Base-by-base conservation (phyloP, 257 asterid genomes). In the Salvia splendens region DNA sequence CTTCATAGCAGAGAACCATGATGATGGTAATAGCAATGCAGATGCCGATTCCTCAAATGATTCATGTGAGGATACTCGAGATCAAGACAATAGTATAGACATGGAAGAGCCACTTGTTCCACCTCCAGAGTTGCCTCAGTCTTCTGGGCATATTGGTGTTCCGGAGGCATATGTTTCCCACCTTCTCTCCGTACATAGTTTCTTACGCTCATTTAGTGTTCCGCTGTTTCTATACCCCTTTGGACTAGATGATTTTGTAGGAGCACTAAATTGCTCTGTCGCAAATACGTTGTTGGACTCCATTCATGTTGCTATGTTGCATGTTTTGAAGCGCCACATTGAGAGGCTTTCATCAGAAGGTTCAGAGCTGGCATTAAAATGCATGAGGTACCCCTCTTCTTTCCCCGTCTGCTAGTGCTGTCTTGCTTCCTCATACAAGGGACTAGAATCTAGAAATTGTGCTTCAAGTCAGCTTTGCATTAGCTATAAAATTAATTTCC, bases 221-320 rank as follows among this genome's bases (percentile, higher is more conserved):
- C 83, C 78, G 15, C 83, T 91, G 72, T 91, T 84, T 75, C 78
- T 91, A 67, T 80, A 84, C 75, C 95, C 98, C 61, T 91, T 91
- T 74, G 88, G 83, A 59, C 75, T 91, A 75, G 95, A 91, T 83
- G 98, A 91, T 50, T 88, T 91, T 84, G 98, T 91, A 78, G 98
- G 98, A 47, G 89, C 98, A 42, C 81, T 91, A 54, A 91, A 84
- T 75, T 91, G 92, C 77, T 55, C 80, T 67, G 78, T 72, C 60
- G 83, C 88, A 12, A 91, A 85, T 73, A 82, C 90, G 32, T 81
- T 91, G 84, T 69, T 91, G 84, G 98, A 91, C 78, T 91, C 96
- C 62, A 72, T 91, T 68, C 95, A 91, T 48, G 94, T 91, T 72
- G 88, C 94, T 72, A 81, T 91, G 50, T 72, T 91, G 89, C 87